Conservation (phyloP, 495 filamentous ascomycete genomes). For the Penicillium antarcticum region DNA sequence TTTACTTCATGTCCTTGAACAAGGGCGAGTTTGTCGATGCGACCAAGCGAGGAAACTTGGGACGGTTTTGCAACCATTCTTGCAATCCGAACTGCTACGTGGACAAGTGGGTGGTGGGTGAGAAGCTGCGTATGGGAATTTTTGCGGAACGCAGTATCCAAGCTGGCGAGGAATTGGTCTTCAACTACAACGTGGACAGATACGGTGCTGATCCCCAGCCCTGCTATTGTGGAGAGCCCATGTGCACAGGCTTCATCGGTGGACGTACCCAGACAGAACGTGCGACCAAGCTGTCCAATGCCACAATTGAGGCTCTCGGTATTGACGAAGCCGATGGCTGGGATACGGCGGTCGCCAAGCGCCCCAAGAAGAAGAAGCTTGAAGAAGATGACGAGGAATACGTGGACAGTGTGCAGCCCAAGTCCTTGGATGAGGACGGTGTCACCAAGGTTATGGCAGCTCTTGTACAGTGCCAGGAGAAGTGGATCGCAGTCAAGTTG, state of each 20-base stretch:
- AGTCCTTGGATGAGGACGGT: slow-evolving; percentile 77
- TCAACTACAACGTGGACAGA: slow-evolving; percentile 99
- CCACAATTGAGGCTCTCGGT: slow-evolving; percentile 90
- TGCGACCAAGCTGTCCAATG: slow-evolving; percentile 85
- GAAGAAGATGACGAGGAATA: slow-evolving; percentile 96
- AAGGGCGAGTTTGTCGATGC: slow-evolving; percentile 97
- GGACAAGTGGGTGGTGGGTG: slow-evolving; percentile 99
- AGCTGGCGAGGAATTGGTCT: slow-evolving; percentile 94
- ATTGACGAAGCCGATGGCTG: slow-evolving; percentile 92
- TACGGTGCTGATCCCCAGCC: slow-evolving; percentile 96
- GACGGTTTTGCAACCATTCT: slow-evolving; percentile 97
- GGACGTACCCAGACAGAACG: slow-evolving; percentile 97
- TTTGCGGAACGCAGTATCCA: slow-evolving; percentile 86
- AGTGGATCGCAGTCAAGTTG: slow-evolving; percentile 97
- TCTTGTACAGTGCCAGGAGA: slow-evolving; percentile 98
- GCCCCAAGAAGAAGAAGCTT: slow-evolving; percentile 89
- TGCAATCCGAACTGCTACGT: slow-evolving; percentile 99
- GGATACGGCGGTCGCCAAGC: slow-evolving; percentile 85
- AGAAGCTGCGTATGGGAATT: slow-evolving; percentile 98
- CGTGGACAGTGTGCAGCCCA: slow-evolving; percentile 83
- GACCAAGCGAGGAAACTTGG: slow-evolving; percentile 93
- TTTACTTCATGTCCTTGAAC: slow-evolving; percentile 99
- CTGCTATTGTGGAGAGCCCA: slow-evolving; percentile 93
- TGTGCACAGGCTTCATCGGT: slow-evolving; percentile 94
- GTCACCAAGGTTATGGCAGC: slow-evolving; percentile 98